Evolutionary conservation across 75 land plant species (phyloP).

Genomic region (Pinus tabuliformis): DNA sequence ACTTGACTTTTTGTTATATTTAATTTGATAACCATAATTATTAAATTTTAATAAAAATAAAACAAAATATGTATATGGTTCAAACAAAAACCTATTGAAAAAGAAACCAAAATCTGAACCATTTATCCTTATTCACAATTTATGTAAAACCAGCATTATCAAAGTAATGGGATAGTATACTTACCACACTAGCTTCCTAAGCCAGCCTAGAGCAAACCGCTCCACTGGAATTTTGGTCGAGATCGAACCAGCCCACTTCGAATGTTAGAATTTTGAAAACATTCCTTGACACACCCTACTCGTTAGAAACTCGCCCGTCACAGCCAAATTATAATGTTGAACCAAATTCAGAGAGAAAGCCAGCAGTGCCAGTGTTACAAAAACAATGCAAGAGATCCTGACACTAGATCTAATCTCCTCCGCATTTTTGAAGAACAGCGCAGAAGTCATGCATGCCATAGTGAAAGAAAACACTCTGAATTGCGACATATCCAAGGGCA

Average conservation of each 20-base stretch:
- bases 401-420: constrained; percentile 24
- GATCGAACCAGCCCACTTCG: constrained; percentile 87
- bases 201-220: constrained; percentile 67
- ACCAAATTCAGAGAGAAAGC: constrained; percentile 37
- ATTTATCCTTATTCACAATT: too few species aligned
- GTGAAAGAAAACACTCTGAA: constrained; percentile 17
- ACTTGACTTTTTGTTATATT: too few species aligned
- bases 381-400: constrained; percentile 32
- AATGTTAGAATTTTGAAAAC: constrained; percentile 50
- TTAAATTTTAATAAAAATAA: too few species aligned
- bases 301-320: constrained; percentile 71
- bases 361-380: constrained; percentile 33
- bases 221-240: constrained; percentile 63
- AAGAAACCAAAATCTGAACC: too few species aligned
- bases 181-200: constrained; percentile 65
- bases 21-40: too few species aligned
- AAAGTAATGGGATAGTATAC: not conserved
- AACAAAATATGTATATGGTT: too few species aligned
- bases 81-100: too few species aligned
- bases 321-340: constrained; percentile 70
- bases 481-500: too few species aligned
- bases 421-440: constrained; percentile 40
- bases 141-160: too few species aligned
- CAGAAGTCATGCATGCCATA: constrained; percentile 45
- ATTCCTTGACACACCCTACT: constrained; percentile 62